Evolutionary conservation across 768 basidiomycete genomes (phyloP).

Genomic region (Kwoniella pini): DNA sequence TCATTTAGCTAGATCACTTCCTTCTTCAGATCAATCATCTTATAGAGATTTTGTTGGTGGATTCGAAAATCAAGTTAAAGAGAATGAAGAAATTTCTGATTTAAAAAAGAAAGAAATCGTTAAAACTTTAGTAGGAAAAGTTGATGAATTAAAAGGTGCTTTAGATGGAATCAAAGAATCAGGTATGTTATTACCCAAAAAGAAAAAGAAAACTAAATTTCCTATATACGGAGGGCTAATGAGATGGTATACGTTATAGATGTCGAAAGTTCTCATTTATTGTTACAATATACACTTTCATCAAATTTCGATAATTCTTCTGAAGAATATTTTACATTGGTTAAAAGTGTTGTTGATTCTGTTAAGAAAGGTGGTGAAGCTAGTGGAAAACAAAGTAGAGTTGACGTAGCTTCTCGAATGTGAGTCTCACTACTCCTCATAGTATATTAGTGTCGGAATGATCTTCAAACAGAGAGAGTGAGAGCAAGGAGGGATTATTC

Average conservation of each 20-base stretch:
- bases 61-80: slow-evolving; percentile 35
- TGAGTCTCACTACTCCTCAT: too few species aligned
- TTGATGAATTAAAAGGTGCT: slow-evolving; percentile 43
- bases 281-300: slow-evolving; percentile 41
- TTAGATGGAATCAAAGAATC: slow-evolving; percentile 47
- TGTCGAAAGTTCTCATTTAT: slow-evolving; percentile 46
- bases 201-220: too few species aligned
- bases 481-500: too few species aligned
- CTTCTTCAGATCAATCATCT: slow-evolving; percentile 36
- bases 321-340: slow-evolving; percentile 27
- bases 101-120: slow-evolving; percentile 42
- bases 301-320: slow-evolving; percentile 30
- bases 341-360: slow-evolving; percentile 35
- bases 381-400: slow-evolving; percentile 25
- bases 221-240: too few species aligned
- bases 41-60: slow-evolving; percentile 35
- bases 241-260: slow-evolving; percentile 33
- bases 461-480: too few species aligned
- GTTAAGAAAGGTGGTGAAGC: slow-evolving; percentile 38
- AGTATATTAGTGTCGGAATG: too few species aligned
- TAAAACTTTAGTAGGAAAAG: slow-evolving; percentile 38
- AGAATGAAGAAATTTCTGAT: slow-evolving; percentile 28
- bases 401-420: slow-evolving; percentile 50
- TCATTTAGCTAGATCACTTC: slow-evolving; percentile 45
- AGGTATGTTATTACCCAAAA: slow-evolving; percentile 46